Evolutionary conservation across 2,329 filamentous ascomycete species (phyloP).

Genomic region (Fusarium luffae): DNA sequence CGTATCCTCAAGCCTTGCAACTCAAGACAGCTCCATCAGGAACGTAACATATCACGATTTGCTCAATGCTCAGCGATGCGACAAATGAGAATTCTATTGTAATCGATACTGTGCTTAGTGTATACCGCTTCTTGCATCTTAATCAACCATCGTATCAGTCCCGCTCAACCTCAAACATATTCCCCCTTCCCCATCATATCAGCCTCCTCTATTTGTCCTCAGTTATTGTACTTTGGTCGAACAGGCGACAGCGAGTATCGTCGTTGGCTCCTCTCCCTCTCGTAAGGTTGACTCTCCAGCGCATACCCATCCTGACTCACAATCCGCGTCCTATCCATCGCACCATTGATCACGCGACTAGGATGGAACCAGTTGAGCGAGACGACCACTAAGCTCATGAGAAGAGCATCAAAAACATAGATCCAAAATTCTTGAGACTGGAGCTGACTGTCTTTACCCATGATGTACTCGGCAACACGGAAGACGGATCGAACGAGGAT

Average conservation of each 20-base stretch:
- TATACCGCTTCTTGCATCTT: background rate
- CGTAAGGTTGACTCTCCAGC: conserved; percentile 40
- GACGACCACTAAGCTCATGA: conserved; percentile 48
- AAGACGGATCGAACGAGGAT: conserved; percentile 57
- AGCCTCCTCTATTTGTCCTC: background rate
- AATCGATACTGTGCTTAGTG: background rate
- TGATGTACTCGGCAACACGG: conserved; percentile 56
- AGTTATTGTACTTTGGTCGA: conserved; percentile 6
- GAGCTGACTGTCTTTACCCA: conserved; percentile 50
- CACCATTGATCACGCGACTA: conserved; percentile 42
- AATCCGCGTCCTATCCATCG: conserved; percentile 33
- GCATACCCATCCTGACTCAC: conserved; percentile 41
- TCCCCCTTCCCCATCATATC: background rate
- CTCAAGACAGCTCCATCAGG: background rate
- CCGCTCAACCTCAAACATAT: conserved; percentile 1
- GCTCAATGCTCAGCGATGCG: background rate
- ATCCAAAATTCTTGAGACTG: conserved; percentile 51
- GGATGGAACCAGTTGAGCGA: conserved; percentile 46
- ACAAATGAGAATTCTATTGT: conserved; percentile 19
- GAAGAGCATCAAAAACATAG: conserved; percentile 53
- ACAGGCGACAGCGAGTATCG: conserved; percentile 27
- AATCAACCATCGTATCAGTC: conserved; percentile 7
- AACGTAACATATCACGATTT: conserved; percentile 7
- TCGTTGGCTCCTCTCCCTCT: background rate
- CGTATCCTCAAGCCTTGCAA: conserved; percentile 9